Evolutionary conservation across 2,329 filamentous ascomycete genomes (phyloP), one percentile per base, ranked within the genome.

Genomic region (Mycogone perniciosa): DNA sequence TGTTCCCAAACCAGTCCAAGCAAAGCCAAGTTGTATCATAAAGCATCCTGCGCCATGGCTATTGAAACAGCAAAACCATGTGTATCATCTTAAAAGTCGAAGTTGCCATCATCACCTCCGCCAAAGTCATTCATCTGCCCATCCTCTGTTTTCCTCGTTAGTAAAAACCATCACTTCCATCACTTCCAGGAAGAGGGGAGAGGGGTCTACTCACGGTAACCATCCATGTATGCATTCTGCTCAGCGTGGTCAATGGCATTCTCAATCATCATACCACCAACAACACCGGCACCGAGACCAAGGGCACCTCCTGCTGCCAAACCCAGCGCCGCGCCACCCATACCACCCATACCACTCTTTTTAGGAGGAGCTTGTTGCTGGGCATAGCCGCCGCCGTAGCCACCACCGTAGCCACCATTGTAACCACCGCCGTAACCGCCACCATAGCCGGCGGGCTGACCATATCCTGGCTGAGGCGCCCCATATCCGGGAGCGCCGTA

Each of bases 271-370:
- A 82, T 79, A 50, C 90, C 90, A 59, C 89, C 91, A 1, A 96
- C 61, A 64, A 96, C 63, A 67, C 90, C 90, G 56, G 86, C 90
- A 58, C 89, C 90, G 4, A 88, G 67, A 71, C 90, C 90, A 40
- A 95, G 72, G 26, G 88, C 88, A 7, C 85, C 82, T 46, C 84
- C 89, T 44, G 88, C 89, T 1, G 77, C 81, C 53, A 80, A 76
- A n/a, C 88, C 88, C 70, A 92, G 65, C 20, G 27, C 50, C 37
- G 7, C 10, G 6, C 29, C 20, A 33, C 57, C 57, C 59, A 65
- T 60, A 37, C 68, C 69, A 41, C 68, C 68, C 54, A 56, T 57
- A 29, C 72, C 70, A 46, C 67, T 67, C 43, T 66, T 58, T 60
- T 73, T 75, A 53, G 71, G 75, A 51, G 71, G 67, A 54, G 66